Conservation (phyloP, 192 early-diverging fungal species). For the Backusella morwellensis region DNA sequence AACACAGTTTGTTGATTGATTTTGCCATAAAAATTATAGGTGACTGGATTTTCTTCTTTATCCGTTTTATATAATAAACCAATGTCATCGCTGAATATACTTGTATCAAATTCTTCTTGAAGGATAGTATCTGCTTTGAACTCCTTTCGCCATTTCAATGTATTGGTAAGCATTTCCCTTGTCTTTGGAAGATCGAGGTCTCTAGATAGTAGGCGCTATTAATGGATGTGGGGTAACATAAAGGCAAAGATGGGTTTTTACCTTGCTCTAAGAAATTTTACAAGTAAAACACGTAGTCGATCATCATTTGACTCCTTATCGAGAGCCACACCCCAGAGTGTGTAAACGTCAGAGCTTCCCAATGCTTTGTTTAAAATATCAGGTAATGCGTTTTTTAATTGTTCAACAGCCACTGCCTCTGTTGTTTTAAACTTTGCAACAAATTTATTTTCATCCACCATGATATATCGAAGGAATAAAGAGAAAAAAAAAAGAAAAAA, state of each 20-base stretch:
- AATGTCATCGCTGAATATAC: slow-evolving; percentile 38
- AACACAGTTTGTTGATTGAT: slow-evolving; percentile 53
- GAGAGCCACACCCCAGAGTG: slow-evolving; percentile 52
- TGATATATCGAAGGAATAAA: background rate
- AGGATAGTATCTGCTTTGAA: slow-evolving; percentile 45
- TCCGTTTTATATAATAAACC: slow-evolving; percentile 52
- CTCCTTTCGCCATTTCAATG: slow-evolving; percentile 56
- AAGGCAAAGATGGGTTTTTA: slow-evolving; percentile 5
- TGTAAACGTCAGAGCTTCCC: slow-evolving; percentile 30
- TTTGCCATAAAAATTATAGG: slow-evolving; percentile 56
- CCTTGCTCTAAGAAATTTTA: slow-evolving; percentile 58
- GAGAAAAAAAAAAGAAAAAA: background rate
- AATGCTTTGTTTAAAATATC: slow-evolving; percentile 35
- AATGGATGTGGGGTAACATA: background rate
- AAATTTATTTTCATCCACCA: slow-evolving; percentile 16
- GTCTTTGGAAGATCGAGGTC: slow-evolving; percentile 35
- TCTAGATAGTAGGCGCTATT: slow-evolving; percentile 5
- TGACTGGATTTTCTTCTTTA: slow-evolving; percentile 48
- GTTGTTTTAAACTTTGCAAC: slow-evolving; percentile 28
- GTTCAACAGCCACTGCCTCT: slow-evolving; percentile 37
- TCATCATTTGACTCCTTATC: slow-evolving; percentile 41
- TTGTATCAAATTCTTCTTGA: slow-evolving; percentile 46
- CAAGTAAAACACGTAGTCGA: slow-evolving; percentile 54
- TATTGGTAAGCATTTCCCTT: slow-evolving; percentile 46
- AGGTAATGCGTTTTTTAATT: slow-evolving; percentile 48